Evolutionary conservation across 805 yeast species (phyloP), one percentile per base, ranked within the genome.

Genomic region (Lipomyces sp.): DNA sequence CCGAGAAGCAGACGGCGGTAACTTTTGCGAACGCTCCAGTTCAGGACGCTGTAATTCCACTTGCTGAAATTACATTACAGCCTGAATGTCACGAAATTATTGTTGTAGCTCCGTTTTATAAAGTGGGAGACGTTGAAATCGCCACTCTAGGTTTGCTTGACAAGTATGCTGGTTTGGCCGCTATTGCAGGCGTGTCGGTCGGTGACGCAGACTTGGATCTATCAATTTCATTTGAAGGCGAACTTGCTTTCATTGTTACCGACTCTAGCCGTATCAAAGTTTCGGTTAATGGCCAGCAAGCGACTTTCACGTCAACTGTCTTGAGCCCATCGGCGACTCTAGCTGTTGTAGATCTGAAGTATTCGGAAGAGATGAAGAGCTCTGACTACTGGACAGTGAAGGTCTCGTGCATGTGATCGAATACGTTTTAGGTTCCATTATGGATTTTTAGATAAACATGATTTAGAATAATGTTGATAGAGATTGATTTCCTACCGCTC

Each of bases 111-210:
- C 60, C 60, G 24, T 45, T 57, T 18, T 18, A 57, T 30, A 57
- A 39, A 45, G 32, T 57, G 24, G 50, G 39, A 18, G 39, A 42
- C 29, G 18, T 32, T 11, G 60, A 57, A 42, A 57, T 57, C n/a
- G 50, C 60, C 15, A 7, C 58, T 6, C 59, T 57, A 10, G 60
- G 60, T 37, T 42, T 57, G 18, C 51, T 50, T 42, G n/a, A 57
- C 29, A 57, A 57, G 51, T 57, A 57, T 57, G 62, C 60, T 32
- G 29, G 56, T 45, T 13, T 57, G 51, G 60, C 56, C 8, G 60
- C 60, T 18, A 57, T 57, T 29, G 56, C 39, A 30, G 35, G 30
- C 58, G 8, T 29, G 2, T 11, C 24, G 30, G 35, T 55, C 45
- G 54, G 24, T 24, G 58, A 32, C 29, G n/a, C 53, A 24, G 58